These are phyloP conservation scores for Cadophora sp. DNA, from an alignment of 2,329 filamentous ascomycete genomes.

Conservation along the genomic window DNA sequence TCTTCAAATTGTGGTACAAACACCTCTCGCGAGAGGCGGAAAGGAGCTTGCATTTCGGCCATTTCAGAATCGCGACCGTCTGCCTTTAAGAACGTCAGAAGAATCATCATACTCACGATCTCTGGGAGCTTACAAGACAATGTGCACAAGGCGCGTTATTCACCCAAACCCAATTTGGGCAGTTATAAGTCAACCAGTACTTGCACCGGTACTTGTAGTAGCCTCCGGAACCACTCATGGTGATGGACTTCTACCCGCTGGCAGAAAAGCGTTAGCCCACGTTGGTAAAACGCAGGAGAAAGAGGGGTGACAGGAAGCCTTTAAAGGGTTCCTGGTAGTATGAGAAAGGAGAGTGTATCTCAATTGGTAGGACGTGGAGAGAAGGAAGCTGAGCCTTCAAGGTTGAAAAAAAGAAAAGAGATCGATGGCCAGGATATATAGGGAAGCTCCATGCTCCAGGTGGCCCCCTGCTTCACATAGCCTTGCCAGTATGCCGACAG, in stretches of 20 bases:
- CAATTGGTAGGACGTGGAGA: constrained; percentile 21
- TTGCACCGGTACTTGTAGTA: constrained; percentile 62
- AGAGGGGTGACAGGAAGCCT: constrained; percentile 16
- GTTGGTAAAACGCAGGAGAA: constrained; percentile 31
- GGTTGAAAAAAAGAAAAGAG: constrained; percentile 41
- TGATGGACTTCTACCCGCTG: constrained; percentile 43
- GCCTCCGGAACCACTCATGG: constrained; percentile 44
- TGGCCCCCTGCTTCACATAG: constrained; percentile 18
- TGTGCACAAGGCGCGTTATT: constrained; percentile 57
- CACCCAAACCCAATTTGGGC: constrained; percentile 61
- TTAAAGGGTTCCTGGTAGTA: constrained; percentile 12
- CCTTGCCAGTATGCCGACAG: background rate
- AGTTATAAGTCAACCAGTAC: constrained; percentile 59
- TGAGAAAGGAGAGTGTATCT: constrained; percentile 15
- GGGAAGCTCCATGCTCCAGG: constrained; percentile 8
- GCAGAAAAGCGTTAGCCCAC: constrained; percentile 41
- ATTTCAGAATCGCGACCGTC: constrained; percentile 56
- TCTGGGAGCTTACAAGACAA: constrained; percentile 54
- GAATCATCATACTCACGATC: background rate
- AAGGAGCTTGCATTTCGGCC: constrained; percentile 36
- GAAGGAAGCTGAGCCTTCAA: constrained; percentile 30
- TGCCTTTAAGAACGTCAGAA: constrained; percentile 48
- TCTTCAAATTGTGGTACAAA: constrained; percentile 54
- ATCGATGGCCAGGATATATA: constrained; percentile 42
- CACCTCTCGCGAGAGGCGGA: constrained; percentile 49